Evolutionary conservation across 768 basidiomycete species (phyloP).

Genomic region (Suillus discolor): DNA sequence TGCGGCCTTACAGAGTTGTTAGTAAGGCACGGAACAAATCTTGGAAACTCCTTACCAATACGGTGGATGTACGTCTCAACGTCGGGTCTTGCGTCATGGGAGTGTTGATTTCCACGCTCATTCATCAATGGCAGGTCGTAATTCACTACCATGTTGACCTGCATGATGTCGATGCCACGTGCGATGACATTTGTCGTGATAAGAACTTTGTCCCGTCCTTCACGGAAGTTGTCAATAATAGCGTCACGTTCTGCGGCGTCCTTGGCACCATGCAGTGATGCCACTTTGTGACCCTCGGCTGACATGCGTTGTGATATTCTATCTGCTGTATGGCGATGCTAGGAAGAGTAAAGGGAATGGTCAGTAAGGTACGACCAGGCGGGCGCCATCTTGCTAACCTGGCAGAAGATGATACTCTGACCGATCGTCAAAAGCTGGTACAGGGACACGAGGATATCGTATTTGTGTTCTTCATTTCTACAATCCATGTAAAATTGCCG

Average conservation of each 20-base stretch:
- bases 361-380: constrained; percentile 6
- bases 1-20: constrained; percentile 70
- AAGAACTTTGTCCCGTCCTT: constrained; percentile 94
- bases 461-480: constrained; percentile 88
- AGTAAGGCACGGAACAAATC: background rate
- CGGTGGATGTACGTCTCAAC: constrained; percentile 98
- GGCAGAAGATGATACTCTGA: constrained; percentile 98
- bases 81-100: constrained; percentile 69
- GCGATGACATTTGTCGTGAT: constrained; percentile 99
- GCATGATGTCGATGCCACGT: constrained; percentile 96
- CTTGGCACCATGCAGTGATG: constrained; percentile 94
- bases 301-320: constrained; percentile 89
- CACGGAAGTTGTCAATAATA: constrained; percentile 93
- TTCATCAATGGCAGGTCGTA: constrained; percentile 92
- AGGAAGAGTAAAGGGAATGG: constrained; percentile 5
- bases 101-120: constrained; percentile 52
- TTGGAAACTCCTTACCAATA: constrained; percentile 65
- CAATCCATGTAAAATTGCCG: constrained; percentile 99
- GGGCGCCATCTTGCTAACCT: constrained; percentile 49
- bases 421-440: constrained; percentile 93
- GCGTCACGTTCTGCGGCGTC: constrained; percentile 87
- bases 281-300: constrained; percentile 93
- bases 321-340: constrained; percentile 93
- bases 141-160: constrained; percentile 99
- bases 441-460: constrained; percentile 88